These are phyloP conservation scores for Vitis rupestris DNA, from an alignment of 164 flowering plant species.

Conservation along the genomic window DNA sequence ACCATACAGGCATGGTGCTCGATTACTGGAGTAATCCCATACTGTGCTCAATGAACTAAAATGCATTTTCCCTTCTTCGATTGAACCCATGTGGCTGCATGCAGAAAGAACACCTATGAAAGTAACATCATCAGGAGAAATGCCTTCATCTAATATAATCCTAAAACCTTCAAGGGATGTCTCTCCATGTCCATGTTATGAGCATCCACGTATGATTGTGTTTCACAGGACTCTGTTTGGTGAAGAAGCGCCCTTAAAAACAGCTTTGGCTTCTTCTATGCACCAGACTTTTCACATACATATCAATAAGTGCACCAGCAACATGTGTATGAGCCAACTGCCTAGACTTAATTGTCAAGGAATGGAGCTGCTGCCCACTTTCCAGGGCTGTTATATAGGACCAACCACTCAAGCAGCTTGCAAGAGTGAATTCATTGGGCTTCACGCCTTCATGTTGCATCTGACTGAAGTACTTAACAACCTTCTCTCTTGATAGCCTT, in stretches of 20 bases:
- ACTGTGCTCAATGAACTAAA: constrained; percentile 37
- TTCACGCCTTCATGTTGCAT: constrained; percentile 47
- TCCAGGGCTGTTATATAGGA: constrained; percentile 34
- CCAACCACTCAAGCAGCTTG: constrained; percentile 47
- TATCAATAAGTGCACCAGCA: constrained; percentile 45
- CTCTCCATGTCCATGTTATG: constrained; percentile 43
- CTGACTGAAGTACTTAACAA: constrained; percentile 31
- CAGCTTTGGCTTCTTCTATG: constrained; percentile 40
- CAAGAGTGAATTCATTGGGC: constrained; percentile 49
- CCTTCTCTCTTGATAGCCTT: constrained; percentile 37
- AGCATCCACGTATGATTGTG: constrained; percentile 48
- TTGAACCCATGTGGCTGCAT: constrained; percentile 50
- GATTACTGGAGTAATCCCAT: constrained; percentile 43
- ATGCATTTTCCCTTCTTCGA: constrained; percentile 39
- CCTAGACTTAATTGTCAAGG: constrained; percentile 39
- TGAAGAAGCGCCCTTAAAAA: constrained; percentile 28
- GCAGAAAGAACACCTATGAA: constrained; percentile 56
- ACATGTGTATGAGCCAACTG: constrained; percentile 35
- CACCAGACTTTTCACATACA: constrained; percentile 54
- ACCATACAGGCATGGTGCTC: constrained; percentile 61
- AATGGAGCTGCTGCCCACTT: constrained; percentile 44
- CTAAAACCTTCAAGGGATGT: constrained; percentile 47
- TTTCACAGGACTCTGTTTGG: constrained; percentile 50
- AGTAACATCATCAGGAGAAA: constrained; percentile 49
- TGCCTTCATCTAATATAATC: constrained; percentile 40